phyloP scores from a whole-genome alignment of 345 rosid genomes.

The Cardamine chenopodiifolia region DNA sequence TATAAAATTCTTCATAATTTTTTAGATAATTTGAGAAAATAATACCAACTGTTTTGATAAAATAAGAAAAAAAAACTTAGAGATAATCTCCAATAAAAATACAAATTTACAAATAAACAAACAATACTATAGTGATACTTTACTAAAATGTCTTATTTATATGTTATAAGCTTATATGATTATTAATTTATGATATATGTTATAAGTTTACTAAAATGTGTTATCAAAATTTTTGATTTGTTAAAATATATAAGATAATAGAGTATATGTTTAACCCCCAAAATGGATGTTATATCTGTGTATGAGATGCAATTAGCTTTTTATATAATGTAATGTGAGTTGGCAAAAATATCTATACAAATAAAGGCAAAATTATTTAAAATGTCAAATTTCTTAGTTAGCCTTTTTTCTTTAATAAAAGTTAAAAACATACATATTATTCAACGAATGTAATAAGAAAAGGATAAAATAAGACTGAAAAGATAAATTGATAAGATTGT shows the following conservation, averaged over 20 bases:
- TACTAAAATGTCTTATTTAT: no score
- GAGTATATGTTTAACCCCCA: conserved; percentile 3
- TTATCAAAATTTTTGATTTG: neutral
- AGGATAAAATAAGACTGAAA: neutral
- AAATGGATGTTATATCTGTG: neutral
- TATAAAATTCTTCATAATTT: no score
- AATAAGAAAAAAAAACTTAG: no score
- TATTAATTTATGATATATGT: no score
- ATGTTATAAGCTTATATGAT: no score
- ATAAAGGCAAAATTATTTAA: neutral
- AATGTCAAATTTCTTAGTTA: neutral
- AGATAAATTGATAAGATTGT: neutral
- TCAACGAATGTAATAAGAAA: neutral
- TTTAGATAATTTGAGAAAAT: no score
- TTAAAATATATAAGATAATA: neutral
- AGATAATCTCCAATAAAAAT: no score
- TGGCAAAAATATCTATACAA: neutral
- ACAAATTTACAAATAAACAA: no score
- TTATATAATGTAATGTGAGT: neutral
- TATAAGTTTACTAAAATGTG: no score
- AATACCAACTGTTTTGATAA: no score
- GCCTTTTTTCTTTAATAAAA: neutral
- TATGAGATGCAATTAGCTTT: neutral
- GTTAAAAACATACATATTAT: neutral
- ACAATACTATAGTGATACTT: no score